Evolutionary conservation across 768 basidiomycete genomes (phyloP).

Genomic region (Atractiella rhizophila): DNA sequence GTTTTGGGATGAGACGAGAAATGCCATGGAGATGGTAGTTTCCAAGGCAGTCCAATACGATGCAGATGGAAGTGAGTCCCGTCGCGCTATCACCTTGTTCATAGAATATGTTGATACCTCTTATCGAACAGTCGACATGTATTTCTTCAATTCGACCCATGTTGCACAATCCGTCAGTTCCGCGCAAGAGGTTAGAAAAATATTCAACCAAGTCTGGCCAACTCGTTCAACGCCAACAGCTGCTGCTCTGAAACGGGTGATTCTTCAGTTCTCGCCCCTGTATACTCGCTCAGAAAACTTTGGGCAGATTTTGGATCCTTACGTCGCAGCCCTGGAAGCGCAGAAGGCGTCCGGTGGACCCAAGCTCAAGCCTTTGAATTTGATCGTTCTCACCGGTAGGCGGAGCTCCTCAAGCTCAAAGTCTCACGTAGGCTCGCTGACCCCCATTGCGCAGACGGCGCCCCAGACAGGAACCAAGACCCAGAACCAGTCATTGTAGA

Average conservation of each 20-base stretch:
- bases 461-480: constrained; percentile 8
- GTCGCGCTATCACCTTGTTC: background rate
- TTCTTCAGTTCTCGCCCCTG: too few relatives aligned
- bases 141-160: constrained; percentile 11
- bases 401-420: background rate
- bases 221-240: constrained; percentile 8
- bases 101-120: background rate
- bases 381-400: constrained; percentile 9
- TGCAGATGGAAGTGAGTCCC: constrained; percentile 5
- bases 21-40: constrained; percentile 3
- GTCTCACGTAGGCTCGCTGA: background rate
- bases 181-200: constrained; percentile 3
- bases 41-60: constrained; percentile 4
- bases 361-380: constrained; percentile 10
- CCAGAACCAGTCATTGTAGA: constrained; percentile 7
- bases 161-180: background rate
- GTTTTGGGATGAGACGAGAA: constrained; percentile 8
- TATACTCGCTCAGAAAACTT: too few relatives aligned
- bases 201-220: constrained; percentile 12
- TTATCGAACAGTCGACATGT: background rate
- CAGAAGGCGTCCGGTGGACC: constrained; percentile 1
- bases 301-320: constrained; percentile 14
- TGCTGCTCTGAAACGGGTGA: constrained; percentile 7
- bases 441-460: constrained; percentile 5
- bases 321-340: constrained; percentile 6